Conservation (phyloP, 2,329 filamentous ascomycete genomes). For the Aspergillus pseudoviridinutans region DNA sequence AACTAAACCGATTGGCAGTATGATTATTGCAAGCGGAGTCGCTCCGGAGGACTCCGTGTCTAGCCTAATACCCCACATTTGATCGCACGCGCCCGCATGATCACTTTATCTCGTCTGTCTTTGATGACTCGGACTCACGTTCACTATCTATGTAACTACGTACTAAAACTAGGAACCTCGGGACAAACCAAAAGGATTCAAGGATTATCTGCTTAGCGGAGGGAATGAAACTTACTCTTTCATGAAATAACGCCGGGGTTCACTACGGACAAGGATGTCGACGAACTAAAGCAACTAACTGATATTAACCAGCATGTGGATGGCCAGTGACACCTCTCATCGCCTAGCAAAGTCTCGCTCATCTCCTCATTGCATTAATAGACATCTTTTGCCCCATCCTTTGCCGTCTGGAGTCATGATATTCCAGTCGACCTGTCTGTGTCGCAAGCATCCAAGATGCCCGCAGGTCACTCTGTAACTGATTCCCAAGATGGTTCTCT, state of each 20-base stretch:
- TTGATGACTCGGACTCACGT: background rate
- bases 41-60: background rate
- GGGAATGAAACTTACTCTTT: background rate
- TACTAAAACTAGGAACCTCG: background rate
- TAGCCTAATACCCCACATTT: background rate
- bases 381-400: background rate
- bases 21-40: background rate
- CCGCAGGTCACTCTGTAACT: background rate
- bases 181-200: background rate
- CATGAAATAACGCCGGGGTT: background rate
- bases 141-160: background rate
- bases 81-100: background rate
- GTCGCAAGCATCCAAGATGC: background rate
- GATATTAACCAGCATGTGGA: background rate
- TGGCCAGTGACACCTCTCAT: background rate
- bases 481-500: slow-evolving; percentile 3
- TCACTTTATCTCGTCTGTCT: background rate
- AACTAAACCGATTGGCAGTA: background rate
- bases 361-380: background rate
- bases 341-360: background rate
- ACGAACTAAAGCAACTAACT: slow-evolving; percentile 7
- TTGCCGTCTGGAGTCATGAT: background rate
- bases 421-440: background rate
- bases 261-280: slow-evolving; percentile 8
- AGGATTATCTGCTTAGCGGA: background rate